Conservation (phyloP, 768 basidiomycete species). For the Mycena leptocephala region DNA sequence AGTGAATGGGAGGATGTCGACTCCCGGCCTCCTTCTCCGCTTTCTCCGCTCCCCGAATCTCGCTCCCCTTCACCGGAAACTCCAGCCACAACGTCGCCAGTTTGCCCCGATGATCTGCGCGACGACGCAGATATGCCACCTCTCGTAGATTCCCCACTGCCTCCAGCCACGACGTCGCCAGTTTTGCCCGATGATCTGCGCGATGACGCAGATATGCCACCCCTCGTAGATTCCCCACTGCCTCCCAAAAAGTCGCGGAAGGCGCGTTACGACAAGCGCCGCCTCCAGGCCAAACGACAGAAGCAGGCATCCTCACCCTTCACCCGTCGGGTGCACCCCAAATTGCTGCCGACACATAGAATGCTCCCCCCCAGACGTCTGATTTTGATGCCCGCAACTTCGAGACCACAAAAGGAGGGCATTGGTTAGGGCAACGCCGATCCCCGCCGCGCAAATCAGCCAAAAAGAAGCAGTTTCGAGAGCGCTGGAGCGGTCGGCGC, state of each 20-base stretch:
- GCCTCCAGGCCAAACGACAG: neutral
- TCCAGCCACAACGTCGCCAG: too few species aligned
- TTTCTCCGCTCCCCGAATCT: too few species aligned
- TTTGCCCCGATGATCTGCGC: too few species aligned
- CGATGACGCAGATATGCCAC: neutral
- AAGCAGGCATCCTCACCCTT: neutral
- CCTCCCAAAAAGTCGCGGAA: neutral
- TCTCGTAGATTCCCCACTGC: neutral
- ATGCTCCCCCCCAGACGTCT: neutral
- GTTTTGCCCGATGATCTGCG: too few species aligned
- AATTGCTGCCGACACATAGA: neutral
- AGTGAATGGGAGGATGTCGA: slow-evolving; percentile 13
- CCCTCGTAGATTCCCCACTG: neutral
- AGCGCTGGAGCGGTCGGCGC: neutral
- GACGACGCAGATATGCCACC: too few species aligned
- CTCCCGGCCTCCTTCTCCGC: neutral
- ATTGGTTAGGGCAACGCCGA: neutral
- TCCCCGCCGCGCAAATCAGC: neutral
- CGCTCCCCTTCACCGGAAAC: too few species aligned
- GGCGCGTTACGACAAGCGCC: neutral
- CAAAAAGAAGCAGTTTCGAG: neutral
- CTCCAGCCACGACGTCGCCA: neutral
- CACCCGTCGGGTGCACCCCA: neutral
- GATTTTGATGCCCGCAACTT: neutral
- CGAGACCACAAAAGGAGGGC: neutral